Conservation (phyloP, 2,329 filamentous ascomycete species). For the Bretziella fagacearum region DNA sequence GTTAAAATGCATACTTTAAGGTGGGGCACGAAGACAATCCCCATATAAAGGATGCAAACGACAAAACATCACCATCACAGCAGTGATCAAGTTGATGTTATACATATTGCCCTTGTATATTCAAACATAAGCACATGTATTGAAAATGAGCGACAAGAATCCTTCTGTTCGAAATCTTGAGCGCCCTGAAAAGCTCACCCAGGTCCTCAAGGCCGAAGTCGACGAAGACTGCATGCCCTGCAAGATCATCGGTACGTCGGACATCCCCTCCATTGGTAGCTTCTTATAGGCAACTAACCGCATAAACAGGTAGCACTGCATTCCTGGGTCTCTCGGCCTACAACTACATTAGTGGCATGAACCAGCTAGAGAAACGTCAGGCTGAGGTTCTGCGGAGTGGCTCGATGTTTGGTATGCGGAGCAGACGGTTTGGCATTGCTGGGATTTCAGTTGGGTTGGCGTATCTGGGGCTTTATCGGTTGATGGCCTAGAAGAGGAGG, state of each 20-base stretch:
- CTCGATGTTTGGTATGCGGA: constrained; percentile 55
- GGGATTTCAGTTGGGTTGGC: constrained; percentile 50
- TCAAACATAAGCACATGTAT: no score
- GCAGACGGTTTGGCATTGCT: constrained; percentile 48
- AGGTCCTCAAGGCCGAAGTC: constrained; percentile 37
- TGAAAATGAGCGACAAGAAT: background rate
- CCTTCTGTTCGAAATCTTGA: constrained; percentile 36
- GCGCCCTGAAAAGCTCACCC: constrained; percentile 44
- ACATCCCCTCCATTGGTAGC: background rate
- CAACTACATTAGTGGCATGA: constrained; percentile 59
- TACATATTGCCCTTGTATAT: background rate
- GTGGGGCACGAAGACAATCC: no score
- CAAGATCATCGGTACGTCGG: constrained; percentile 46
- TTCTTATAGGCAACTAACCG: constrained; percentile 8
- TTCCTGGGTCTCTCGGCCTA: constrained; percentile 62
- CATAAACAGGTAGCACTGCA: constrained; percentile 46
- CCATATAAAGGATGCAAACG: no score
- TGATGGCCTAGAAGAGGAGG: constrained; percentile 10
- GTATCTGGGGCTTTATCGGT: constrained; percentile 52
- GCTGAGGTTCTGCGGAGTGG: constrained; percentile 50
- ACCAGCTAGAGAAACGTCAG: constrained; percentile 50
- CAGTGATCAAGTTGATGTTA: background rate
- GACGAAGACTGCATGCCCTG: constrained; percentile 53
- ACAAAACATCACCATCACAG: background rate
- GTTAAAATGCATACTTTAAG: no score